A percentile compares a stretch with the other conserved stretches of the same genome.
Evolutionary conservation across 352 stramenopile genomes (phyloP).

Genomic region (Globisporangium alternatum): DNA sequence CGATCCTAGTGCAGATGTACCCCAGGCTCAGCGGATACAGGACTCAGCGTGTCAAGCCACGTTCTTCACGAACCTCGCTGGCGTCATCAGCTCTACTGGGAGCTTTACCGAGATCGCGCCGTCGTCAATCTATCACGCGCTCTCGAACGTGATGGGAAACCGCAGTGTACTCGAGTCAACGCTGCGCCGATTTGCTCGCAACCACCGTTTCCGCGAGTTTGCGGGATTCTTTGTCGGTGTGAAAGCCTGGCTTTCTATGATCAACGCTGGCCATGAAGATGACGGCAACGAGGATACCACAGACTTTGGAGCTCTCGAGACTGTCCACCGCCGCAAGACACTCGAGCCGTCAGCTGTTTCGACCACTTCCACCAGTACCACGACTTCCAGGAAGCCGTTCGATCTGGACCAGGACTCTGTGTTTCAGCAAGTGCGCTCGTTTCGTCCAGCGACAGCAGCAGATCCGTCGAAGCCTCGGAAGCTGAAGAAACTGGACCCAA

Average conservation of each 20-base stretch:
- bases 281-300: slow-evolving; percentile 1
- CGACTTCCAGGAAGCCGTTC: slow-evolving; percentile 7
- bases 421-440: slow-evolving; percentile 32
- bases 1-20: neutral
- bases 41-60: neutral
- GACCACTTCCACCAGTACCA: neutral
- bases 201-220: slow-evolving; percentile 31
- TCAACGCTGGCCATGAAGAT: slow-evolving; percentile 11
- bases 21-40: slow-evolving; percentile 3
- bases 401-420: slow-evolving; percentile 15
- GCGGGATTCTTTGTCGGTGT: slow-evolving; percentile 26
- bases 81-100: neutral
- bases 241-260: slow-evolving; percentile 24
- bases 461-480: slow-evolving; percentile 7
- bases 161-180: neutral
- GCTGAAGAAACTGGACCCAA: slow-evolving; percentile 35
- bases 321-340: neutral
- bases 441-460: neutral
- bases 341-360: neutral
- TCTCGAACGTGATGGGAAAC: slow-evolving; percentile 5
- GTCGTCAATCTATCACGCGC: slow-evolving; percentile 4
- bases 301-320: neutral
- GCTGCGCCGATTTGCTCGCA: slow-evolving; percentile 2
- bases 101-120: neutral
- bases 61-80: slow-evolving; percentile 11